Conservation (phyloP, 768 basidiomycete genomes). For the Glaciozyma antarctica region DNA sequence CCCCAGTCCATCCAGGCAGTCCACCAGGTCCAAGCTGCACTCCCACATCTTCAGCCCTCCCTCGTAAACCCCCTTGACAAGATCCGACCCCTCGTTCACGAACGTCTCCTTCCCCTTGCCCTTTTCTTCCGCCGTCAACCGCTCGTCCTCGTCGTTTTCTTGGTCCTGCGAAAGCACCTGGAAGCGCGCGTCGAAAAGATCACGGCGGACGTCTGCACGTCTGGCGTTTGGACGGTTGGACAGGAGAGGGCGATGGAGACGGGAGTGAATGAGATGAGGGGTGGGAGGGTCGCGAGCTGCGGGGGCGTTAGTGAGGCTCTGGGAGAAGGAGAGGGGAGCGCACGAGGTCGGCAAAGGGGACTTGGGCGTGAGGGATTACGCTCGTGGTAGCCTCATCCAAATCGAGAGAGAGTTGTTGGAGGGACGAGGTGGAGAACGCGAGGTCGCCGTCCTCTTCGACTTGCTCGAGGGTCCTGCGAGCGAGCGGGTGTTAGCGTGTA, state of each 20-base stretch:
- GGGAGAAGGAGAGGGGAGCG: no score
- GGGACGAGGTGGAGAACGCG: no score
- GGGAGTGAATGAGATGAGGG: conserved; percentile 70
- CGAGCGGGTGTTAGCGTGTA: no score
- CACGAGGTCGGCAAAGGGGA: no score
- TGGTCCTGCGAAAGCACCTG: conserved; percentile 63
- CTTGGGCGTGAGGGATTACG: no score
- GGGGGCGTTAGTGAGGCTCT: no score
- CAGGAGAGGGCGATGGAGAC: conserved; percentile 48
- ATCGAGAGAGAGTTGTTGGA: no score
- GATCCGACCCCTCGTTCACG: conserved; percentile 74
- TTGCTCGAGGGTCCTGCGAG: no score
- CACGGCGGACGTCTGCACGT: conserved; percentile 59
- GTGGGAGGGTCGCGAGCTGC: conserved; percentile 57
- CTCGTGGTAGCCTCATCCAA: no score
- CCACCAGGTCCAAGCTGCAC: conserved; percentile 76
- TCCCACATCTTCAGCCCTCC: conserved; percentile 98
- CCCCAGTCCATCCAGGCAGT: conserved; percentile 43
- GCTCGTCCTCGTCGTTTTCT: conserved; percentile 34
- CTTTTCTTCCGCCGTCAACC: conserved; percentile 11
- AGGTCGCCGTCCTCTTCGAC: no score
- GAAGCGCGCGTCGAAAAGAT: conserved; percentile 92
- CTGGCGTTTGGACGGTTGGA: conserved; percentile 20
- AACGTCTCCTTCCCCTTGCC: conserved; percentile 45
- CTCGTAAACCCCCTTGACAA: conserved; percentile 86